Evolutionary conservation across 768 basidiomycete genomes (phyloP).

Genomic region (Hirschioporus abietinus): DNA sequence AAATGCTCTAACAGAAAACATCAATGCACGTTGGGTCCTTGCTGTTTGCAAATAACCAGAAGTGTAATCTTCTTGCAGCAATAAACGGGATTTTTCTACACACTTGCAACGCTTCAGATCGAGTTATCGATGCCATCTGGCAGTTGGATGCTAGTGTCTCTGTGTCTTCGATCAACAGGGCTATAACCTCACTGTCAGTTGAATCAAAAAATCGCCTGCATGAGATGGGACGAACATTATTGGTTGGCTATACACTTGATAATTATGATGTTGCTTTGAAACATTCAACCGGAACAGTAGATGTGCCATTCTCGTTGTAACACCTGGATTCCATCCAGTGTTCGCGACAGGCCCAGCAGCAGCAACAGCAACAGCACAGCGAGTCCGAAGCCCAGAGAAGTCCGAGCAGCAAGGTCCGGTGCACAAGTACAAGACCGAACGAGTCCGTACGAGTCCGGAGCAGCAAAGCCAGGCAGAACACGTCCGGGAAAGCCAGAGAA

Average conservation of each 20-base stretch:
- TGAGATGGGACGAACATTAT: constrained; percentile 20
- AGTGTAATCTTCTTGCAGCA: constrained; percentile 21
- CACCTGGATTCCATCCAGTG: too few species aligned
- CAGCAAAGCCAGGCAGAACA: too few species aligned
- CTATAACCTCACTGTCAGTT: constrained; percentile 22
- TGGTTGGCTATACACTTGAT: constrained; percentile 31
- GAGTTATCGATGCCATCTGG: constrained; percentile 24
- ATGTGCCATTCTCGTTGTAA: constrained; percentile 21
- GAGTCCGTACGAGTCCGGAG: too few species aligned
- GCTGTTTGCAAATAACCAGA: constrained; percentile 12
- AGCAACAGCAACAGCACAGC: too few species aligned
- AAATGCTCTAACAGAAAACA: too few species aligned
- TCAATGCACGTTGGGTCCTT: too few species aligned
- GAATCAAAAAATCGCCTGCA: constrained; percentile 17
- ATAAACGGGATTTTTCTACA: constrained; percentile 27
- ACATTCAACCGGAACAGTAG: constrained; percentile 23
- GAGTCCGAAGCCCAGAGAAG: too few species aligned
- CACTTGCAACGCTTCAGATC: constrained; percentile 21
- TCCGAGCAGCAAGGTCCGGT: too few species aligned
- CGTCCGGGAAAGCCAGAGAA: too few species aligned
- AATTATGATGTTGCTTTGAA: constrained; percentile 39
- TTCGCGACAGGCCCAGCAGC: too few species aligned
- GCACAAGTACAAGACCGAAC: too few species aligned
- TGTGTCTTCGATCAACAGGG: constrained; percentile 19
- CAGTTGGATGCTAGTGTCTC: constrained; percentile 27